Evolutionary conservation across 2,329 filamentous ascomycete genomes (phyloP).

Genomic region (Chaetomium olivaceum): DNA sequence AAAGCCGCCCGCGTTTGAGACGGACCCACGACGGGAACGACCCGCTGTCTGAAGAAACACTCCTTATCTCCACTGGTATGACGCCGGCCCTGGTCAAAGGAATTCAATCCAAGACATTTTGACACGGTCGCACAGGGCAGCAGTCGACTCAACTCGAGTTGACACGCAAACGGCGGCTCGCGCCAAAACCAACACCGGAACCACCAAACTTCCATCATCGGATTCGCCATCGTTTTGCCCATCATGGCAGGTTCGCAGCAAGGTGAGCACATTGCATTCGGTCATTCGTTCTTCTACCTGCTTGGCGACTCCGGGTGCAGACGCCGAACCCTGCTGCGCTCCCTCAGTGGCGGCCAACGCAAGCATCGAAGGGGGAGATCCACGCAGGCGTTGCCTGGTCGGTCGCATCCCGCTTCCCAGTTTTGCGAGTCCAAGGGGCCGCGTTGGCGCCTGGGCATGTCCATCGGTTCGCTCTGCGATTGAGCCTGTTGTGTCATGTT

Average conservation of each 20-base stretch:
- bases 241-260: conserved; percentile 31
- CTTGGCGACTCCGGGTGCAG: conserved; percentile 19
- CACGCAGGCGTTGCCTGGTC: conserved; percentile 28
- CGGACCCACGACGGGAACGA: conserved; percentile 25
- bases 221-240: conserved; percentile 27
- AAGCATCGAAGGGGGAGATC: conserved; percentile 20
- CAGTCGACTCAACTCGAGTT: conserved; percentile 17
- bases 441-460: conserved; percentile 25
- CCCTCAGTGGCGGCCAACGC: conserved; percentile 21
- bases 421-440: conserved; percentile 27
- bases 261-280: conserved; percentile 29
- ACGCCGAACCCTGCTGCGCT: conserved; percentile 3
- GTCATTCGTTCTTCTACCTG: conserved; percentile 7
- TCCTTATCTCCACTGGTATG: conserved; percentile 34
- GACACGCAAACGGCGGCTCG: conserved; percentile 21
- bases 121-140: conserved; percentile 29
- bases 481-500: conserved; percentile 48
- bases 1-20: conserved; percentile 5
- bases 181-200: conserved; percentile 19
- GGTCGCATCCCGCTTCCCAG: conserved; percentile 30
- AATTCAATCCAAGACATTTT: conserved; percentile 32
- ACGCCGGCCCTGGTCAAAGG: conserved; percentile 32
- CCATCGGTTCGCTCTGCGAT: conserved; percentile 42
- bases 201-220: conserved; percentile 27
- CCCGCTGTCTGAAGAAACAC: conserved; percentile 26